These are phyloP conservation scores for Pseudomassariella vexata DNA, from an alignment of 2,329 filamentous ascomycete species.

Conservation along the genomic window DNA sequence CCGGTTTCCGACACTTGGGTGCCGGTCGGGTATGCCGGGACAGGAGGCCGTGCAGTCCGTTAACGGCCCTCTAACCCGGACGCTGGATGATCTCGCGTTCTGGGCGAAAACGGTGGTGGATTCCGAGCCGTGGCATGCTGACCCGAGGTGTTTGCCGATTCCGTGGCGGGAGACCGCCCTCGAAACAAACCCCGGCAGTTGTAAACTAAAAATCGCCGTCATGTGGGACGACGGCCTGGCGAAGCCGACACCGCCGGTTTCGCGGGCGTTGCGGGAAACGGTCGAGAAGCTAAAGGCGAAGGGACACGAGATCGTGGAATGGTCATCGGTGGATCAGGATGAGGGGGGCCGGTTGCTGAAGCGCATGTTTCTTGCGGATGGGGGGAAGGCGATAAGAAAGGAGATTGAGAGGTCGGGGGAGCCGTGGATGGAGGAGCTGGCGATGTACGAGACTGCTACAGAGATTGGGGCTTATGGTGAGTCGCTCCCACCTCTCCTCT, in stretches of 20 bases:
- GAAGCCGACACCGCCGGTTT: conserved; percentile 59
- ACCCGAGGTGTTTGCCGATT: conserved; percentile 53
- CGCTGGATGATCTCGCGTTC: conserved; percentile 47
- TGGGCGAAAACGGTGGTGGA: conserved; percentile 48
- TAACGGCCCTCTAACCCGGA: conserved; percentile 56
- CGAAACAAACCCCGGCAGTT: no score
- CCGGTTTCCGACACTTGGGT: conserved; percentile 50
- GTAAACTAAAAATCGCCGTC: conserved; percentile 53
- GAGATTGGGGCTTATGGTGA: conserved; percentile 38
- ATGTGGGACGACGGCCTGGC: conserved; percentile 62
- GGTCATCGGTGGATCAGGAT: conserved; percentile 39
- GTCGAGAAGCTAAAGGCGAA: conserved; percentile 35
- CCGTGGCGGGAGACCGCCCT: conserved; percentile 41
- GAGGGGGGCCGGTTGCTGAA: conserved; percentile 30
- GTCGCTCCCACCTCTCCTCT: no score
- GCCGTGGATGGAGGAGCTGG: conserved; percentile 24
- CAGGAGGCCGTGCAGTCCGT: conserved; percentile 61
- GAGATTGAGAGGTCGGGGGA: conserved; percentile 36
- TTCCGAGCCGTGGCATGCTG: conserved; percentile 48
- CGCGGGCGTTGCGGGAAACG: conserved; percentile 45
- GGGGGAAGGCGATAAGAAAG: conserved; percentile 32
- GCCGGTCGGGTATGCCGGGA: conserved; percentile 53
- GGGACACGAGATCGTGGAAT: conserved; percentile 48
- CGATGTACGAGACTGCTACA: conserved; percentile 17
- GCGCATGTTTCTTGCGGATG: conserved; percentile 44